Conservation (phyloP, 169 alveolate species). For the Perkinsus olseni region DNA sequence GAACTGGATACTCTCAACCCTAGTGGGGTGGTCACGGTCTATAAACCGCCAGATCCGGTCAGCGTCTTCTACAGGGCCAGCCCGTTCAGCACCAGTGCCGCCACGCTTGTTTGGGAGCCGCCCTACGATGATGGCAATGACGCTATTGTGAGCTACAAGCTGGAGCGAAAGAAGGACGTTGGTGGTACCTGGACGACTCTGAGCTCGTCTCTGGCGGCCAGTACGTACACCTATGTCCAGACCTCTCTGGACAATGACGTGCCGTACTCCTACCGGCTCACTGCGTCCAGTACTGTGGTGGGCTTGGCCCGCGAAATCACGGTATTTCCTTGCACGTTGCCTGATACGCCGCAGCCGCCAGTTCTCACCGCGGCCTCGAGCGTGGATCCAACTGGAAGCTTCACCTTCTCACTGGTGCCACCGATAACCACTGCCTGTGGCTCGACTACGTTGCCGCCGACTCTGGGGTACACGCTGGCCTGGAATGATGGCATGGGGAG, state of each 20-base stretch:
- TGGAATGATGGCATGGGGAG: constrained; percentile 28
- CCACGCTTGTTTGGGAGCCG: constrained; percentile 19
- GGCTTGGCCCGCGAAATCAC: background rate
- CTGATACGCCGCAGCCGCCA: background rate
- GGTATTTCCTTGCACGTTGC: background rate
- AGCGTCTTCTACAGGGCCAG: constrained; percentile 30
- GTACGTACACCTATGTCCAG: background rate
- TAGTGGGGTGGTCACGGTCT: constrained; percentile 13
- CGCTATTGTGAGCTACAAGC: constrained; percentile 19
- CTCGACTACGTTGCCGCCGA: background rate
- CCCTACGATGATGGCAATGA: constrained; percentile 26
- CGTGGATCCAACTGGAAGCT: background rate
- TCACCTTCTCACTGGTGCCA: background rate
- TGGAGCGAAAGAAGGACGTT: background rate
- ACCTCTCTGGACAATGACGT: background rate
- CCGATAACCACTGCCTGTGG: background rate
- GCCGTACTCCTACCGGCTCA: constrained; percentile 4
- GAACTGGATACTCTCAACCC: constrained; percentile 17
- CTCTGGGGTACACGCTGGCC: background rate
- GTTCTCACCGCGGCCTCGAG: background rate
- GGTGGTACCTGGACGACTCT: background rate
- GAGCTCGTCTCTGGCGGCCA: background rate
- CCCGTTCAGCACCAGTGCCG: constrained; percentile 16
- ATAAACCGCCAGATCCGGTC: constrained; percentile 26
- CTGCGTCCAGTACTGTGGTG: background rate